Conservation (phyloP, 2,329 filamentous ascomycete species). For the Teratosphaeria epicoccoides region DNA sequence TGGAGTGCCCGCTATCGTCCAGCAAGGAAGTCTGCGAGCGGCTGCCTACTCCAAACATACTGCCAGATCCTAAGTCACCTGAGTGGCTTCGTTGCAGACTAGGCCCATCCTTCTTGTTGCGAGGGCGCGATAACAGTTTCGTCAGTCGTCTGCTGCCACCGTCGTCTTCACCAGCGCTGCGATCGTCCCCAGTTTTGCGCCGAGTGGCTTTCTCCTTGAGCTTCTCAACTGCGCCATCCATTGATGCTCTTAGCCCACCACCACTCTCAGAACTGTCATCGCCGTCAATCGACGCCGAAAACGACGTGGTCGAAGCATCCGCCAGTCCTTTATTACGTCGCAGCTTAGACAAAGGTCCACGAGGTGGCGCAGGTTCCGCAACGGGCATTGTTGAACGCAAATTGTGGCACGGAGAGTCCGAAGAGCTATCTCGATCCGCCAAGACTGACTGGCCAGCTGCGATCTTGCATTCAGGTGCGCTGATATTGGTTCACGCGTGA, state of each 20-base stretch:
- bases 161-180: slow-evolving; percentile 29
- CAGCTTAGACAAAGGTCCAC: slow-evolving; percentile 18
- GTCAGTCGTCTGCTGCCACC: slow-evolving; percentile 40
- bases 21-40: slow-evolving; percentile 26
- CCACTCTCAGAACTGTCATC: slow-evolving; percentile 14
- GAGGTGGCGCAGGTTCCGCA: slow-evolving; percentile 7
- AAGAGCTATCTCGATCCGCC: background rate
- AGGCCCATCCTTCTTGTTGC: slow-evolving; percentile 12
- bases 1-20: slow-evolving; percentile 37
- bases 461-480: background rate
- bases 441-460: background rate
- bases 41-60: slow-evolving; percentile 8
- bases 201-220: slow-evolving; percentile 27
- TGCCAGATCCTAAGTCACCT: slow-evolving; percentile 28
- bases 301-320: slow-evolving; percentile 21
- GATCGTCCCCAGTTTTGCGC: slow-evolving; percentile 28
- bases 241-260: slow-evolving; percentile 22
- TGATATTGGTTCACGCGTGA: background rate
- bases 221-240: slow-evolving; percentile 32
- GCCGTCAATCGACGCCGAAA: slow-evolving; percentile 15
- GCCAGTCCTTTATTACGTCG: slow-evolving; percentile 19
- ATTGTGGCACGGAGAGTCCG: background rate
- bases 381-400: background rate
- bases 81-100: slow-evolving; percentile 10
- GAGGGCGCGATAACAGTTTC: slow-evolving; percentile 27